Percentiles rank a stretch among this genome's conserved stretches.
These are phyloP conservation scores for Apiospora pterosperma DNA, from an alignment of 2,329 filamentous ascomycete species.

Conservation along the genomic window DNA sequence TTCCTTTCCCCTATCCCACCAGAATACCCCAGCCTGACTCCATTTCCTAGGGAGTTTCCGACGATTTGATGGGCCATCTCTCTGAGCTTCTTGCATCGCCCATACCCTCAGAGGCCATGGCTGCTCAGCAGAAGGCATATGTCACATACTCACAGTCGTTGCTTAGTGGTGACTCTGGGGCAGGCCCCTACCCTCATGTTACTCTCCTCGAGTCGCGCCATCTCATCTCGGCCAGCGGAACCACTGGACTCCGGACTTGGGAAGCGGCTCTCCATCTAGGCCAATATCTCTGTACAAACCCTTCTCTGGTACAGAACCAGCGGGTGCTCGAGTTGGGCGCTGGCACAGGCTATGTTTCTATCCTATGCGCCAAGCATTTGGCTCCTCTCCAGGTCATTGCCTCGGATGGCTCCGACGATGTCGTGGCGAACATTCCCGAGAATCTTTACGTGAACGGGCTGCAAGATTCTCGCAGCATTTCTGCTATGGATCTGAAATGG, in stretches of 20 bases:
- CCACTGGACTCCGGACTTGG: slow-evolving; percentile 77
- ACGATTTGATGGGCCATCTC: slow-evolving; percentile 70
- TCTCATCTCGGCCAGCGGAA: slow-evolving; percentile 67
- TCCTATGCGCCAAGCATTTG: slow-evolving; percentile 69
- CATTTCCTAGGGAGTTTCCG: slow-evolving; percentile 69
- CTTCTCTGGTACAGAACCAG: slow-evolving; percentile 45
- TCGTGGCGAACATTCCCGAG: slow-evolving; percentile 63
- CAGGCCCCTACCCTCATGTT: slow-evolving; percentile 32
- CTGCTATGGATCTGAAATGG: slow-evolving; percentile 60
- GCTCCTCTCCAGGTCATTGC: slow-evolving; percentile 57
- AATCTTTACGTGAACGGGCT: slow-evolving; percentile 68
- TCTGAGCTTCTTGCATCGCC: slow-evolving; percentile 61
- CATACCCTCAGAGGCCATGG: slow-evolving; percentile 59
- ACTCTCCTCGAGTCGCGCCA: slow-evolving; percentile 67
- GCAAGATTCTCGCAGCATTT: slow-evolving; percentile 42
- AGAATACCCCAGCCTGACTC: slow-evolving; percentile 14
- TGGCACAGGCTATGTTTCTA: slow-evolving; percentile 72
- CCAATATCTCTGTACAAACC: slow-evolving; percentile 57
- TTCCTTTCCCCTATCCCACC: background rate
- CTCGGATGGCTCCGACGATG: slow-evolving; percentile 72
- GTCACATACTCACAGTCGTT: slow-evolving; percentile 64
- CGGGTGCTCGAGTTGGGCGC: slow-evolving; percentile 70
- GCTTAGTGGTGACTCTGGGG: slow-evolving; percentile 15
- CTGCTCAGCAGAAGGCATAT: slow-evolving; percentile 69
- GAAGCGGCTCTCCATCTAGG: slow-evolving; percentile 75